phyloP scores from a whole-genome alignment of 495 filamentous ascomycete species.

The Penicillium simplicissimum region DNA sequence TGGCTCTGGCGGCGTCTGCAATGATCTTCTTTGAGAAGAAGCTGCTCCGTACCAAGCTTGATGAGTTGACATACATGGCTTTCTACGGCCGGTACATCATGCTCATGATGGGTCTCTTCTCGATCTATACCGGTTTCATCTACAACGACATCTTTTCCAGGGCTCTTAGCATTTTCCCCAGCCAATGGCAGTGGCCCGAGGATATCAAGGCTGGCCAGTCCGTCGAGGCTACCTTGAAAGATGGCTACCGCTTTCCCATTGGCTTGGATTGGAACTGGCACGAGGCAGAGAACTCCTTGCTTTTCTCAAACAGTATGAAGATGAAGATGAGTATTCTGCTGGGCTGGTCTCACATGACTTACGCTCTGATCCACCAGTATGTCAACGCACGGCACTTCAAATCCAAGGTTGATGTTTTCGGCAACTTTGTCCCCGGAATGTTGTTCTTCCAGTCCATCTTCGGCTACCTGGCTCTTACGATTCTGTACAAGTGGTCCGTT shows the following conservation, averaged over 20 bases:
- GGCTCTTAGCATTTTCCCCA: constrained; percentile 80
- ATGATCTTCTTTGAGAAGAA: constrained; percentile 97
- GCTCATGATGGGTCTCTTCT: constrained; percentile 96
- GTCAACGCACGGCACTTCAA: constrained; percentile 95
- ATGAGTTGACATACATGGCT: constrained; percentile 95
- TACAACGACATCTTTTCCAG: constrained; percentile 99
- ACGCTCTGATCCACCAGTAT: constrained; percentile 88
- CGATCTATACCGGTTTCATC: constrained; percentile 93
- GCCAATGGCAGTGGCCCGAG: constrained; percentile 83
- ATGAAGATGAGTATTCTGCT: constrained; percentile 99
- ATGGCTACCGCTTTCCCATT: constrained; percentile 85
- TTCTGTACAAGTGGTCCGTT: constrained; percentile 95
- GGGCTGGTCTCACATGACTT: constrained; percentile 98
- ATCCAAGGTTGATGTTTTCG: constrained; percentile 89
- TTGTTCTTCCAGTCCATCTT: constrained; percentile 99
- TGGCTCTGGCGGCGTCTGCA: constrained; percentile 73
- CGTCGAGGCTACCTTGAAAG: constrained; percentile 64
- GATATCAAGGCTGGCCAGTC: constrained; percentile 59
- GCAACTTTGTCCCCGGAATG: constrained; percentile 96
- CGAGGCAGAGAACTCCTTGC: constrained; percentile 85
- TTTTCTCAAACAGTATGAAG: constrained; percentile 98
- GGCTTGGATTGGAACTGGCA: constrained; percentile 98
- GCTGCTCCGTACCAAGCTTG: constrained; percentile 78
- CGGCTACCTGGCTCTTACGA: constrained; percentile 89
- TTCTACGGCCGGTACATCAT: constrained; percentile 99